A percentile compares a stretch with the other conserved stretches of the same genome.
These are phyloP conservation scores for Aegilops sharonensis DNA, from an alignment of 176 grass and related monocot genomes.

Conservation along the genomic window DNA sequence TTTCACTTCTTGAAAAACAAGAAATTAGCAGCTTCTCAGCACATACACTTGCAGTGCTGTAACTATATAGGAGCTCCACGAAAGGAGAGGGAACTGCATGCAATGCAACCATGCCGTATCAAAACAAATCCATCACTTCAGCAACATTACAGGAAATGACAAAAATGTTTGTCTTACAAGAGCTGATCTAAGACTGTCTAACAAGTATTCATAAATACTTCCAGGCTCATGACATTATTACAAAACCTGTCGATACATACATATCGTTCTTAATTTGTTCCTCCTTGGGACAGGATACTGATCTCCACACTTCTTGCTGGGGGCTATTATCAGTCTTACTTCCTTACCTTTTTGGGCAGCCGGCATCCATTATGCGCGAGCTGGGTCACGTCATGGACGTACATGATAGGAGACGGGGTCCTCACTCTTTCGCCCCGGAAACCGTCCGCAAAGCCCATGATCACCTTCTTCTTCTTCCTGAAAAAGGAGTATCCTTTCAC, in stretches of 20 bases:
- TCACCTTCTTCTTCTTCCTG: conserved; percentile 18
- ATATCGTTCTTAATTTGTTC: not conserved
- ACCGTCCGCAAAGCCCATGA: not conserved
- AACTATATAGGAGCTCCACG: not conserved
- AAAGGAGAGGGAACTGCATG: not conserved
- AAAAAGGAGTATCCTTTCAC: conserved; percentile 15
- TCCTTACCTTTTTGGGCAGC: conserved; percentile 11
- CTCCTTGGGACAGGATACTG: not conserved
- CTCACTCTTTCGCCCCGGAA: not conserved
- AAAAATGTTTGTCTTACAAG: not conserved
- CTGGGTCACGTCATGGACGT: not conserved
- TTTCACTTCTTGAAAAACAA: not conserved
- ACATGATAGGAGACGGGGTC: not conserved
- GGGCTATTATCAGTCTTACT: not conserved
- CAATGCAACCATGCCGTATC: not conserved
- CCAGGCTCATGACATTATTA: not conserved
- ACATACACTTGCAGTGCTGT: not conserved
- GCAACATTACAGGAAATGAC: not conserved
- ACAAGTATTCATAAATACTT: not conserved
- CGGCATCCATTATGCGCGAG: not conserved
- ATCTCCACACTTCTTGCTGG: not conserved
- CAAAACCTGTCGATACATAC: not conserved
- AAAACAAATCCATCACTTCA: not conserved
- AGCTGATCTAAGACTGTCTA: not conserved
- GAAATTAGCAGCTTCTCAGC: not conserved